Percentiles rank a stretch among this genome's conserved stretches.
These are phyloP conservation scores for Cryoendolithus antarcticus DNA, from an alignment of 2,329 filamentous ascomycete genomes.

Conservation along the genomic window DNA sequence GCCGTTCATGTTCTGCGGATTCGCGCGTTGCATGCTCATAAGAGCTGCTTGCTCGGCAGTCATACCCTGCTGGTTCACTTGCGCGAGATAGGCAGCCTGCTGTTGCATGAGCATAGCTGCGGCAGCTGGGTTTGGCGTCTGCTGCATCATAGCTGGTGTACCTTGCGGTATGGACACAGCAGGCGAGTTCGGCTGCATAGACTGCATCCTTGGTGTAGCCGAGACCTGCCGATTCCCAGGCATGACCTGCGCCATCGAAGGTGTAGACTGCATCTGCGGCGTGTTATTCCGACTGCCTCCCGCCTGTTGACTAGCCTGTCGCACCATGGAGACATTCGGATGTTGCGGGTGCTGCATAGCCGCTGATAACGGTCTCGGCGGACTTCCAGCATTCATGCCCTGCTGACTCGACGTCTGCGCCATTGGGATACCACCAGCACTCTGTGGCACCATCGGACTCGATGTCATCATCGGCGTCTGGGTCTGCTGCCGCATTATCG, in stretches of 20 bases:
- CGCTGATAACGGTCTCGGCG: slow-evolving; percentile 54
- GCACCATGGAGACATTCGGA: slow-evolving; percentile 21
- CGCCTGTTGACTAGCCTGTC: slow-evolving; percentile 27
- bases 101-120: slow-evolving; percentile 19
- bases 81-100: slow-evolving; percentile 1
- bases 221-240: slow-evolving; percentile 23
- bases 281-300: slow-evolving; percentile 23
- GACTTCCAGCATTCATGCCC: slow-evolving; percentile 43
- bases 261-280: slow-evolving; percentile 28
- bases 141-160: slow-evolving; percentile 17
- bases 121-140: slow-evolving; percentile 19
- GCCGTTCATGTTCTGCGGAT: slow-evolving; percentile 1
- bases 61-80: slow-evolving; percentile 1
- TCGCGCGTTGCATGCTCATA: too few species aligned
- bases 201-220: slow-evolving; percentile 20
- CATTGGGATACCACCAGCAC: slow-evolving; percentile 32
- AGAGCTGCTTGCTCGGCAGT: too few species aligned
- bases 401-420: slow-evolving; percentile 50
- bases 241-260: slow-evolving; percentile 22
- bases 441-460: slow-evolving; percentile 28
- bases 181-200: slow-evolving; percentile 22
- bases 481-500: slow-evolving; percentile 36
- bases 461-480: slow-evolving; percentile 32
- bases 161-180: slow-evolving; percentile 15
- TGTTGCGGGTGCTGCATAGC: slow-evolving; percentile 30